Evolutionary conservation across 148 eudicot genomes (phyloP).

Genomic region (Suaeda aralocaspica): DNA sequence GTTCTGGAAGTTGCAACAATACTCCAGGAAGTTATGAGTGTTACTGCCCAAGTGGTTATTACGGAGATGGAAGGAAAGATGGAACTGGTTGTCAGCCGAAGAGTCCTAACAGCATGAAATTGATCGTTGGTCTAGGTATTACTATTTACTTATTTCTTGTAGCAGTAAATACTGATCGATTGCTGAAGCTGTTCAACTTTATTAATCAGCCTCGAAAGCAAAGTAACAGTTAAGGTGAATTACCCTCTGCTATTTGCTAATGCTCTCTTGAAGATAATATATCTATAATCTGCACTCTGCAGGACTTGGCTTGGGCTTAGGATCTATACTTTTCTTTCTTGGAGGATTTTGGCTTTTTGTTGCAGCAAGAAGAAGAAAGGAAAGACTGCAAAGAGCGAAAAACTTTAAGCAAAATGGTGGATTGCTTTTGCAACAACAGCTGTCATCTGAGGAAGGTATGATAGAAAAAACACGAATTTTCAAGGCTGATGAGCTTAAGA

Average conservation of each 20-base stretch:
- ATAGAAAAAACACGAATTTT: constrained; percentile 16
- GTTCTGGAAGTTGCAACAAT: constrained; percentile 15
- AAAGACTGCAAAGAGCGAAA: constrained; percentile 16
- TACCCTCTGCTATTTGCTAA: not conserved
- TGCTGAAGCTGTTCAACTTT: not conserved
- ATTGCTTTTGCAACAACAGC: constrained; percentile 19
- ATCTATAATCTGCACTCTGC: not conserved
- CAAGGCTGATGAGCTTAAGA: constrained; percentile 21
- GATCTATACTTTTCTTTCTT: constrained; percentile 18
- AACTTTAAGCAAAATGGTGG: constrained; percentile 31
- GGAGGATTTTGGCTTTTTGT: constrained; percentile 15
- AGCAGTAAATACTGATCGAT: not conserved
- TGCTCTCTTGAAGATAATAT: not conserved
- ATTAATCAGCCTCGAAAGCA: not conserved
- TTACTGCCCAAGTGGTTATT: constrained; percentile 19
- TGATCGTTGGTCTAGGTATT: constrained; percentile 18
- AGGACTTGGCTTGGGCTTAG: constrained; percentile 25
- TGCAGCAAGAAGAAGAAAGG: constrained; percentile 14
- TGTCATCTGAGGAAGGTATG: constrained; percentile 19
- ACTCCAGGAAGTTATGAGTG: constrained; percentile 22
- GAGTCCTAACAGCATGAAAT: constrained; percentile 8
- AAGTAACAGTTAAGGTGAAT: not conserved
- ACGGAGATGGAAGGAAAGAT: constrained; percentile 25
- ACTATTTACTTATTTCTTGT: not conserved
- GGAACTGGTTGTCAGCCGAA: constrained; percentile 24